Evolutionary conservation across 441 rosid genomes (phyloP), one percentile per base, ranked within the genome.

Genomic region (Jatropha multifida): DNA sequence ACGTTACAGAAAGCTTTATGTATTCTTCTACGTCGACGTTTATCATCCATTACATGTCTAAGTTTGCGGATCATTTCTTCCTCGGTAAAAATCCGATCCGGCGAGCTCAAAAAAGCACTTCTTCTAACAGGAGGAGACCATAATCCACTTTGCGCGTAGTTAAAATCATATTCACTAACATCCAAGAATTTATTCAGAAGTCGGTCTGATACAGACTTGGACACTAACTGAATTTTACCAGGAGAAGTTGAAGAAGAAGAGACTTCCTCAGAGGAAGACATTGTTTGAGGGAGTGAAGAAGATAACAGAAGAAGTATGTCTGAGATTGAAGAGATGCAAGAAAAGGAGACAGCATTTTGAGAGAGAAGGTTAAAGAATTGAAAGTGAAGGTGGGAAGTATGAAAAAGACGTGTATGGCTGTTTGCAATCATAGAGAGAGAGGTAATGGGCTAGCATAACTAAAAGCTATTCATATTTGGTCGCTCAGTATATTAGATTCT

Each of bases 81-180:
- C 61, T 78, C 88, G 0, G 90, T 91, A 59, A 83, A 84, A 20
- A 90, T 88, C 58, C 72, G 84, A 8, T 84, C 94, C 6, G 85
- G 85, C 0, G 96, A 90, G 80, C 85, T 88, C 80, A 94, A 74
- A 84, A 90, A 94, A 17, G 82, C 84, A 5, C 74, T 88, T 74
- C 90, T 83, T 79, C 71, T 79, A 71, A 90, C 59, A 0, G 92
- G 92, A 32, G 98, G 97, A 80, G 97, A 94, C 96, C 97, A 94
- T 64, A 94, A 49, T 49, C 92, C 94, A 46, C 97, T 94, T 64
- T 73, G 69, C 80, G 83, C 85, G 48, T 87, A 85, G 73, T 94
- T 90, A 69, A 94, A 94, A 71, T 87, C 88, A 51, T 76, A 92
- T 69, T 89, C 93, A 10, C 87, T 85, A 13, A 79, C 87, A 72